Conservation (phyloP, 2,329 filamentous ascomycete species). For the Neoascochyta sp. region DNA sequence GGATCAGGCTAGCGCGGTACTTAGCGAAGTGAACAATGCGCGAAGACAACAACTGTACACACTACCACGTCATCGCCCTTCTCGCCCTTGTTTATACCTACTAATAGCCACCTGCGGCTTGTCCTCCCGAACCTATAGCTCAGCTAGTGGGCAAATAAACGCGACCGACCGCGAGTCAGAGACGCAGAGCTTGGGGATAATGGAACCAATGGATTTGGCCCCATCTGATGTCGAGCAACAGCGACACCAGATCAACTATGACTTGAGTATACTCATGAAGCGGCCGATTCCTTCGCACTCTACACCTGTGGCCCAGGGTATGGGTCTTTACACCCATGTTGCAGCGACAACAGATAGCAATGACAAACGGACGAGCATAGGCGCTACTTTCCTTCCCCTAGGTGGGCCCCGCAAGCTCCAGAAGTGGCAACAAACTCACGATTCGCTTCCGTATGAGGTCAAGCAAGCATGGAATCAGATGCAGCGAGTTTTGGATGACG, state of each 20-base stretch:
- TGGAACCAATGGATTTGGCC: constrained; percentile 1
- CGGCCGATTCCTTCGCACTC: constrained; percentile 1
- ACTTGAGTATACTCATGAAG: too few relatives aligned
- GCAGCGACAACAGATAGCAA: constrained; percentile 2
- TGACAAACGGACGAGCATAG: not conserved
- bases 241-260: too few relatives aligned
- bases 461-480: constrained; percentile 4
- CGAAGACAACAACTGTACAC: too few relatives aligned
- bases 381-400: constrained; percentile 8
- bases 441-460: constrained; percentile 9
- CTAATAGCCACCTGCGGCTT: not conserved
- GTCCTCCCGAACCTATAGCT: too few relatives aligned
- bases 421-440: constrained; percentile 1
- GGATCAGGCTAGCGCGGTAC: constrained; percentile 2
- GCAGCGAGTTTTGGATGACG: not conserved
- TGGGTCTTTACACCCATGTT: constrained; percentile 28
- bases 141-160: too few relatives aligned
- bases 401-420: constrained; percentile 5
- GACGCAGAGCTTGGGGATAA: not conserved
- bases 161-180: too few relatives aligned
- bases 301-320: constrained; percentile 15
- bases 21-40: constrained; percentile 1
- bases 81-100: constrained; percentile 3
- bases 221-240: constrained; percentile 15
- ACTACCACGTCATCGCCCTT: not conserved